Percentiles rank a stretch among this genome's conserved stretches.
These are phyloP conservation scores for Leccinum boreale DNA, from an alignment of 768 basidiomycete genomes.

Conservation along the genomic window DNA sequence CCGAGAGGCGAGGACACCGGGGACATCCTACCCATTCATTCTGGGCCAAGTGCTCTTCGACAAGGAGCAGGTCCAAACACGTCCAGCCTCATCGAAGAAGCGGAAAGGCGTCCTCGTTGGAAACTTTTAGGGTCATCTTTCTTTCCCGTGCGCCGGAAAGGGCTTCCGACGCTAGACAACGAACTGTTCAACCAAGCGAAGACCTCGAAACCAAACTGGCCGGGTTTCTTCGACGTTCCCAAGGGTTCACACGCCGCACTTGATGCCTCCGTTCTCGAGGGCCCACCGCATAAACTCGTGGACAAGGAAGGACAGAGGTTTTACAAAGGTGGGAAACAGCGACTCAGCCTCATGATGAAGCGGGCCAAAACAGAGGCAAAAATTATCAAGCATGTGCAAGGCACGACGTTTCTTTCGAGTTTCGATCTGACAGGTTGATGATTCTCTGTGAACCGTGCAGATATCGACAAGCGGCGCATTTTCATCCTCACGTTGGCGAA, in stretches of 20 bases:
- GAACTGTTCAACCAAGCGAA: constrained; percentile 25
- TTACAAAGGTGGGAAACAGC: constrained; percentile 30
- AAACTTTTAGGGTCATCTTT: constrained; percentile 14
- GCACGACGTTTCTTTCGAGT: constrained; percentile 23
- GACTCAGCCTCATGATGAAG: constrained; percentile 26
- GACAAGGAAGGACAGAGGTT: constrained; percentile 25
- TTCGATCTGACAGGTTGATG: not conserved
- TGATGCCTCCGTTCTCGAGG: constrained; percentile 9
- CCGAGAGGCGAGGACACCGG: not conserved
- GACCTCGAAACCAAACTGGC: constrained; percentile 22
- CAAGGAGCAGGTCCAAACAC: not conserved
- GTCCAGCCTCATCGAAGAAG: constrained; percentile 8
- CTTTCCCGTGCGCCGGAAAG: constrained; percentile 8
- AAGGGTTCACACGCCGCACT: constrained; percentile 12
- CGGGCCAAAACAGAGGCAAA: constrained; percentile 33
- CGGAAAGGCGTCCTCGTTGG: constrained; percentile 3
- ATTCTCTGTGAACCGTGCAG: constrained; percentile 26
- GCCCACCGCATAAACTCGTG: not conserved
- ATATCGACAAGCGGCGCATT: constrained; percentile 49
- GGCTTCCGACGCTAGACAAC: constrained; percentile 19
- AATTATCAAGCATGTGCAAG: constrained; percentile 46
- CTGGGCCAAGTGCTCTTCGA: not conserved
- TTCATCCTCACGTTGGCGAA: constrained; percentile 87
- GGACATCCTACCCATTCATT: not conserved
- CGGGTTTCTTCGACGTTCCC: constrained; percentile 19